A percentile compares a stretch with the other conserved stretches of the same genome.
phyloP scores from a whole-genome alignment of 2,329 filamentous ascomycete species.

The Domatiomyces catenatus region DNA sequence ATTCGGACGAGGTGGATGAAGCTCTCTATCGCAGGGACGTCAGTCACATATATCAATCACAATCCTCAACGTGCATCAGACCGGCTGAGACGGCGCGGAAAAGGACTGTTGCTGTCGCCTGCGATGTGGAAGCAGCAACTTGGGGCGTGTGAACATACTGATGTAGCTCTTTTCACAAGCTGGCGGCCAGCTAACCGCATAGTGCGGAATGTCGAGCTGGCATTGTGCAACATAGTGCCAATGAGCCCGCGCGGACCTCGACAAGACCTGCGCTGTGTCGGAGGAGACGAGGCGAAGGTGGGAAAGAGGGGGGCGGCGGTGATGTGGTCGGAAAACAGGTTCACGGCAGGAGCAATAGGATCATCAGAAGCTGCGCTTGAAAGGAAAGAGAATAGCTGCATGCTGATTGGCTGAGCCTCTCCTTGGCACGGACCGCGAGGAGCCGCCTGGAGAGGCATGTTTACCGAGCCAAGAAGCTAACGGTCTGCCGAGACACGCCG shows the following conservation, averaged over 20 bases:
- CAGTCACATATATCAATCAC: background rate
- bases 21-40: conserved; percentile 28
- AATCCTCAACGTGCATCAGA: conserved; percentile 1
- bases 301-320: background rate
- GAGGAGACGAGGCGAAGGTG: background rate
- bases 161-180: background rate
- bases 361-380: background rate
- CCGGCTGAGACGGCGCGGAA: background rate
- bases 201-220: conserved; percentile 78
- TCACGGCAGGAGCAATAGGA: background rate
- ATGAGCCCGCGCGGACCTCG: conserved; percentile 9
- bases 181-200: conserved; percentile 33
- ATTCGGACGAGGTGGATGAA: conserved; percentile 54
- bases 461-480: background rate
- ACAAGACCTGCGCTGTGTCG: conserved; percentile 1
- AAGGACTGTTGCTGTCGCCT: background rate
- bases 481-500: too few relatives aligned
- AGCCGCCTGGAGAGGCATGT: background rate
- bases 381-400: background rate
- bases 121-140: background rate
- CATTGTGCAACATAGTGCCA: conserved; percentile 56
- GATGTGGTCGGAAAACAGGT: background rate
- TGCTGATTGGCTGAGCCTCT: background rate
- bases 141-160: background rate
- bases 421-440: background rate